Evolutionary conservation across 129 eudicot species (phyloP).

Genomic region (Mikania micrantha): DNA sequence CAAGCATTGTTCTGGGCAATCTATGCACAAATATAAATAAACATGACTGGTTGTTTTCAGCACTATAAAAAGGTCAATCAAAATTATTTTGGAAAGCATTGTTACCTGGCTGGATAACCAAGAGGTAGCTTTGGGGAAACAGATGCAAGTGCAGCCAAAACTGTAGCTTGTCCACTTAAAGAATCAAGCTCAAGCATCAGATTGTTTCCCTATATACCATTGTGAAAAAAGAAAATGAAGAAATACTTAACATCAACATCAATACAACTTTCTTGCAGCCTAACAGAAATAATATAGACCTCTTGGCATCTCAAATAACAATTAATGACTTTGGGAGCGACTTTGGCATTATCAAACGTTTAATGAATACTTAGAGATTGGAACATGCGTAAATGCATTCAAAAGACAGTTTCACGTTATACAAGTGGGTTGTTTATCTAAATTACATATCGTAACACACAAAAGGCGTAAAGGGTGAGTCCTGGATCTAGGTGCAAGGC

Average conservation of each 20-base stretch:
- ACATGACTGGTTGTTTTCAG: constrained; percentile 3
- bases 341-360: constrained; percentile 7
- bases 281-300: background rate
- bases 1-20: constrained; percentile 85
- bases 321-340: constrained; percentile 1
- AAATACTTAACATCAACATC: background rate
- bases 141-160: constrained; percentile 92
- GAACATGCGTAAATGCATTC: constrained; percentile 2
- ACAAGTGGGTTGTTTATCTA: constrained; percentile 1
- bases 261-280: constrained; percentile 1
- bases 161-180: constrained; percentile 88
- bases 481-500: no score
- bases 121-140: constrained; percentile 86
- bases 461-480: no score
- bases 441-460: no score
- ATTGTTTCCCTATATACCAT: constrained; percentile 57
- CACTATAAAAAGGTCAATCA: constrained; percentile 1
- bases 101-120: constrained; percentile 94
- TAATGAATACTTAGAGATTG: background rate
- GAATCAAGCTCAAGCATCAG: constrained; percentile 71
- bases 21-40: constrained; percentile 36
- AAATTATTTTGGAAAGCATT: background rate
- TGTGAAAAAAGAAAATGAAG: constrained; percentile 10
- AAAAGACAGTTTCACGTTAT: background rate
- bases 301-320: constrained; percentile 1